A percentile compares a stretch with the other conserved stretches of the same genome.
phyloP scores from a whole-genome alignment of 1,284 basidiomycete species.

The Fomitopsis betulina region DNA sequence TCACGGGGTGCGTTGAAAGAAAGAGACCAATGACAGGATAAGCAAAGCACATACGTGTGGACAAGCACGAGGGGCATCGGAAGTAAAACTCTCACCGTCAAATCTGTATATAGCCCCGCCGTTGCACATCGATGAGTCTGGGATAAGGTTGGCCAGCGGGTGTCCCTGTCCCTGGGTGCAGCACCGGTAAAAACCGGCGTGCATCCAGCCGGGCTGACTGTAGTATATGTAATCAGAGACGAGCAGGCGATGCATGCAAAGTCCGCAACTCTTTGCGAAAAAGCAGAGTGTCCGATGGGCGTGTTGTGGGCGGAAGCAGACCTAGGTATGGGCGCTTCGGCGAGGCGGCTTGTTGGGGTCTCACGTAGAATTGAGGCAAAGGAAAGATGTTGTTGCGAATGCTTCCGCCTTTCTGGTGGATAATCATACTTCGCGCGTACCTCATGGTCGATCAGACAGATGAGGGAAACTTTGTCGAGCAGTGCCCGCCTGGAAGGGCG shows the following conservation, averaged over 20 bases:
- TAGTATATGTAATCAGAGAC: not conserved
- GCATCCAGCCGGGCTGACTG: not conserved
- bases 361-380: not conserved
- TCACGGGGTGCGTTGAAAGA: not conserved
- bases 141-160: not conserved
- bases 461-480: not conserved
- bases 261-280: too few relatives aligned
- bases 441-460: constrained; percentile 5
- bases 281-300: not conserved
- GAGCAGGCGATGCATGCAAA: not conserved
- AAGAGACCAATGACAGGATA: not conserved
- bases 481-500: not conserved
- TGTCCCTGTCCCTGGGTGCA: not conserved
- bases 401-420: constrained; percentile 2
- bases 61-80: not conserved
- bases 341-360: not conserved
- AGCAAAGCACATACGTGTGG: not conserved
- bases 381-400: not conserved
- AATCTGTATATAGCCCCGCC: not conserved
- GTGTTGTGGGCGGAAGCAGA: not conserved
- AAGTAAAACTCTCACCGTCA: not conserved
- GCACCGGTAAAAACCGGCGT: not conserved
- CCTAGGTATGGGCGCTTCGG: not conserved
- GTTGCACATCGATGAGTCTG: not conserved
- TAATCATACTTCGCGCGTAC: not conserved